Evolutionary conservation across 2,329 filamentous ascomycete genomes (phyloP).

Genomic region (Sordariomycetes sp.): DNA sequence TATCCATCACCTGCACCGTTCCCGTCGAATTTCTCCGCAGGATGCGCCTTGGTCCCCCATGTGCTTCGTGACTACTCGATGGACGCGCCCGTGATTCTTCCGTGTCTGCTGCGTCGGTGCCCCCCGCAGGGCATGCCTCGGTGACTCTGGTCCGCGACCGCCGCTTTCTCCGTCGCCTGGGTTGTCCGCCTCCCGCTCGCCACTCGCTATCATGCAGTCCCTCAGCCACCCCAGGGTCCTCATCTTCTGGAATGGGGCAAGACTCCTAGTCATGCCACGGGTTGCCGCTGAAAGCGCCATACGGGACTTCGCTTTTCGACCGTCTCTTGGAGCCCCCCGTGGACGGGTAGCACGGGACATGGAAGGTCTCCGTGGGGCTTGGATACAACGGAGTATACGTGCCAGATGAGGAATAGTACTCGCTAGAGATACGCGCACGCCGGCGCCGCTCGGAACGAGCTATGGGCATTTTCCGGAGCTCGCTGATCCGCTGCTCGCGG

Average conservation of each 20-base stretch:
- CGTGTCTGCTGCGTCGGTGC: neutral
- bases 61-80: neutral
- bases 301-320: neutral
- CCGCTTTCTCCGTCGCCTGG: neutral
- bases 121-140: neutral
- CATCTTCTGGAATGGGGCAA: neutral
- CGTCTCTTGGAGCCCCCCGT: neutral
- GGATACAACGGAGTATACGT: neutral
- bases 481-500: neutral
- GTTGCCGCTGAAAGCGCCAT: neutral
- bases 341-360: neutral
- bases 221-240: neutral
- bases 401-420: neutral
- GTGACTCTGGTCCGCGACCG: neutral
- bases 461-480: neutral
- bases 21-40: neutral
- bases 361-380: neutral
- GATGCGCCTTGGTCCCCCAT: neutral
- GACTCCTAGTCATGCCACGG: neutral
- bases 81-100: neutral
- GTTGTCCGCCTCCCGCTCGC: neutral
- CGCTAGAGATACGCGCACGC: neutral
- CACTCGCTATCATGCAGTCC: neutral
- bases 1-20: neutral
- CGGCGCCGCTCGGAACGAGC: neutral